Evolutionary conservation across 164 flowering plant genomes (phyloP), one percentile per base, ranked within the genome.

Genomic region (Magnolia officinalis): DNA sequence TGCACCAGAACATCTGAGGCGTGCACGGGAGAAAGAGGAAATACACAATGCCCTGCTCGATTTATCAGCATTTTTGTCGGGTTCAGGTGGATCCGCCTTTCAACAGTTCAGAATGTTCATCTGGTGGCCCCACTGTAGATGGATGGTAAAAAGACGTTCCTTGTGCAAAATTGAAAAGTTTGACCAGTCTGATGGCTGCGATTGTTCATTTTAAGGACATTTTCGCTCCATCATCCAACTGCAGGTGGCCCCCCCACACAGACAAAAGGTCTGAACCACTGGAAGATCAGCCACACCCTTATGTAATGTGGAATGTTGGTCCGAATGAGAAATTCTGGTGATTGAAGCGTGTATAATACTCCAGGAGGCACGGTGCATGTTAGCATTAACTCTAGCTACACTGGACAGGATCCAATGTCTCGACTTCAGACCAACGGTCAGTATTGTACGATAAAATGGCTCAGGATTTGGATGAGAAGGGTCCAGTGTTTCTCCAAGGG

Each of bases 381-480:
- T 37, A 37, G 45, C 45, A 37, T 37, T 16, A 55, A 11, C 18
- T 7, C 61, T 23, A 66, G 61, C 55, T 18, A 14, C 1, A 16
- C 21, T n/a, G 64, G 49, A 70, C 84, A 87, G 92, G 74, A 72
- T 50, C 80, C 70, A 10, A 66, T 10, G 70, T 70, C 45, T 78
- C 88, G 31, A 83, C 80, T 79, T 65, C 77, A 72, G 89, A 87
- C 68, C 77, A 71, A 72, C 81, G 99, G 74, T 78, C 88, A 6
- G 85, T 21, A 52, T 76, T 92, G 81, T 94, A 96, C 72, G 91
- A 90, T 70, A 86, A 87, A 78, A 91, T 96, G 97, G 90, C 78
- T 18, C 83, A 79, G 77, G 97, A 92, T 83, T 83, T 96, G 82
- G 89, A 92, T 78, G 92, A 91, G 74, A 81, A 88, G 31, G 98